Conservation (phyloP, 2,329 filamentous ascomycete genomes). For the Talaromyces atroroseus region DNA sequence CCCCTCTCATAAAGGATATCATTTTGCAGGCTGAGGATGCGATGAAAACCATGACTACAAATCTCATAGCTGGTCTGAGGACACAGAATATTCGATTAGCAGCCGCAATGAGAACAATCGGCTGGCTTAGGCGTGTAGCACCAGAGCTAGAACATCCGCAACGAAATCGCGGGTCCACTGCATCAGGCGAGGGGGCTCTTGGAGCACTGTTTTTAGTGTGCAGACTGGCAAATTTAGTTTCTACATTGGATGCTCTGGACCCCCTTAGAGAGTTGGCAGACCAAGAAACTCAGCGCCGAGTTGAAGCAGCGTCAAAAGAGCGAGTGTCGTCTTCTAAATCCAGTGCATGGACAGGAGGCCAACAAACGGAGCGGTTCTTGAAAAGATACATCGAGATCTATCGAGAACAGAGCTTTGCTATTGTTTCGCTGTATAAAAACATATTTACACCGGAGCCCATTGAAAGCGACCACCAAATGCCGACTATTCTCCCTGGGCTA, state of each 20-base stretch:
- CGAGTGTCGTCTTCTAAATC: slow-evolving; percentile 17
- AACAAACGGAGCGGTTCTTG: slow-evolving; percentile 88
- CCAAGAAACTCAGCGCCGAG: slow-evolving; percentile 61
- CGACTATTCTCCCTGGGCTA: slow-evolving; percentile 22
- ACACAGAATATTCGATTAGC: slow-evolving; percentile 78
- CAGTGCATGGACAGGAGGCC: slow-evolving; percentile 52
- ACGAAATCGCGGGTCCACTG: slow-evolving; percentile 21
- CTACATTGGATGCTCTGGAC: slow-evolving; percentile 74
- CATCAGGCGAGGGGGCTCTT: slow-evolving; percentile 60
- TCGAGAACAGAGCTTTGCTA: slow-evolving; percentile 92
- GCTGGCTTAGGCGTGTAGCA: slow-evolving; percentile 81
- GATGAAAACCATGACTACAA: slow-evolving; percentile 81
- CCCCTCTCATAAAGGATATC: slow-evolving; percentile 67
- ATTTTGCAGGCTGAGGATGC: slow-evolving; percentile 73
- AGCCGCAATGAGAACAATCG: slow-evolving; percentile 81
- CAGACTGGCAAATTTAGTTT: slow-evolving; percentile 70
- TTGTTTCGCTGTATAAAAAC: slow-evolving; percentile 88
- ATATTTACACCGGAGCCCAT: slow-evolving; percentile 64
- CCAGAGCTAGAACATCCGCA: slow-evolving; percentile 62
- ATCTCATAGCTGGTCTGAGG: slow-evolving; percentile 73
- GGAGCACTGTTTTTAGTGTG: slow-evolving; percentile 84
- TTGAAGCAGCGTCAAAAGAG: slow-evolving; percentile 22
- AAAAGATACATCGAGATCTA: slow-evolving; percentile 98
- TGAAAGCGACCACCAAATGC: slow-evolving; percentile 25
- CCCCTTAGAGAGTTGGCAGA: slow-evolving; percentile 85